Percentiles rank a stretch among this genome's conserved stretches.
Evolutionary conservation across 305 asterid species (phyloP).

Genomic region (Fraxinus platypoda): DNA sequence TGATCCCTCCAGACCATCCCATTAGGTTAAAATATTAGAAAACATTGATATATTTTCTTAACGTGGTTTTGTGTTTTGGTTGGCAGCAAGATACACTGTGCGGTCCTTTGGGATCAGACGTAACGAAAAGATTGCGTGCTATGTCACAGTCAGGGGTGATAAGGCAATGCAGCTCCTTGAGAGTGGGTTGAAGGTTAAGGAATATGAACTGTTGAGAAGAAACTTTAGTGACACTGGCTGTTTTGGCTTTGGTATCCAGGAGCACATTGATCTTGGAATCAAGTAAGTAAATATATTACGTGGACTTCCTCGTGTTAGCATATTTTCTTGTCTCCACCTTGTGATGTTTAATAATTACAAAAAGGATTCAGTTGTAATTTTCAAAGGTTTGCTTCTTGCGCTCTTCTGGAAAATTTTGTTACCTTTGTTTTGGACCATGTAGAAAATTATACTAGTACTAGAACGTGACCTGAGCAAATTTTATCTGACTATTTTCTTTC

Average conservation of each 20-base stretch:
- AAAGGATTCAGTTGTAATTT: neutral
- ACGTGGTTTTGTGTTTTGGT: neutral
- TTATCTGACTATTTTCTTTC: neutral
- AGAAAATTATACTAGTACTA: neutral
- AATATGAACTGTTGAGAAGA: conserved; percentile 70
- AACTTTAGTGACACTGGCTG: conserved; percentile 93
- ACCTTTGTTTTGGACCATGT: neutral
- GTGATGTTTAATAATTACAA: neutral
- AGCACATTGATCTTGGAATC: conserved; percentile 93
- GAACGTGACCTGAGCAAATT: neutral
- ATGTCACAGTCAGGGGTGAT: conserved; percentile 85
- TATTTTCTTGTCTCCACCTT: neutral
- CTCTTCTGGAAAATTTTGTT: neutral
- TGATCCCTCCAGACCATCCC: neutral
- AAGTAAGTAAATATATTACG: conserved; percentile 48
- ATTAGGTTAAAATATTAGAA: neutral
- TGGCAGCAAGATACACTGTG: conserved; percentile 83
- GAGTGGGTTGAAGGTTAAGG: conserved; percentile 92
- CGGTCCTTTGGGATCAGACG: conserved; percentile 90
- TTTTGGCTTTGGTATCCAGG: conserved; percentile 91
- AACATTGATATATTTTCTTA: neutral
- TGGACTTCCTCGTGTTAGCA: neutral
- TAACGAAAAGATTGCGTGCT: conserved; percentile 90
- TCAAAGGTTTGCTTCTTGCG: neutral
- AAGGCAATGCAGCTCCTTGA: conserved; percentile 94